Percentiles rank a stretch among this genome's conserved stretches.
Evolutionary conservation across 225 moss, liverwort and hornwort species (phyloP).

Genomic region (Pseudisothecium myosuroides): DNA sequence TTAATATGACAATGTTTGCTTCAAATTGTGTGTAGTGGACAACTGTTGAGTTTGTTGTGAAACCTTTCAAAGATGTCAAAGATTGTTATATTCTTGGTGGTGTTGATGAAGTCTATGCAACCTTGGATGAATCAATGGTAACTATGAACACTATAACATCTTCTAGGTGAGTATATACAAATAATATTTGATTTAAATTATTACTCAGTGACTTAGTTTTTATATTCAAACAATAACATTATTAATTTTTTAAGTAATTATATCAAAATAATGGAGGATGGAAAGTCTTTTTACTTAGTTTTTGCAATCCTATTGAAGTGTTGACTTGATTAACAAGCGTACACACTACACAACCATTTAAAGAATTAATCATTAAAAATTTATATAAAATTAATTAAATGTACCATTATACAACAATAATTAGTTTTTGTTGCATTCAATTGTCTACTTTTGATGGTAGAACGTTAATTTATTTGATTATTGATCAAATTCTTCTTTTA

Average conservation of each 20-base stretch:
- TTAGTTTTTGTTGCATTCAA: neutral
- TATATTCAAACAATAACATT: neutral
- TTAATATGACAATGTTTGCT: neutral
- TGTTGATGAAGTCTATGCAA: slow-evolving; percentile 68
- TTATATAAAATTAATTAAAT: too few relatives aligned
- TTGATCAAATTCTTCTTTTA: neutral
- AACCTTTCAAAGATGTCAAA: slow-evolving; percentile 85
- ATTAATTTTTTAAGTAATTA: neutral
- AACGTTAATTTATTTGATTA: neutral
- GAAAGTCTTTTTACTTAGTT: too few relatives aligned
- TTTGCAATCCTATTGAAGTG: too few relatives aligned
- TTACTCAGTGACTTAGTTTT: neutral
- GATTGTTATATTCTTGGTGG: slow-evolving; percentile 74
- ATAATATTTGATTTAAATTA: neutral
- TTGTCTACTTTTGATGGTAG: neutral
- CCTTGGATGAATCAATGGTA: slow-evolving; percentile 85
- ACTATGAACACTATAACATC: slow-evolving; percentile 87
- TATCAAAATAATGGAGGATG: neutral
- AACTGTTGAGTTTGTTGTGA: slow-evolving; percentile 59
- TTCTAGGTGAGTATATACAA: slow-evolving; percentile 33
- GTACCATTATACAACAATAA: too few relatives aligned
- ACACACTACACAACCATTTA: neutral
- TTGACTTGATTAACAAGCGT: neutral
- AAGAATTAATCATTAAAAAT: too few relatives aligned
- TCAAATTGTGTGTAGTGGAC: slow-evolving; percentile 33